A percentile compares a stretch with the other conserved stretches of the same genome.
Evolutionary conservation across 2,329 filamentous ascomycete species (phyloP).

Genomic region (Ophiostoma quercus): DNA sequence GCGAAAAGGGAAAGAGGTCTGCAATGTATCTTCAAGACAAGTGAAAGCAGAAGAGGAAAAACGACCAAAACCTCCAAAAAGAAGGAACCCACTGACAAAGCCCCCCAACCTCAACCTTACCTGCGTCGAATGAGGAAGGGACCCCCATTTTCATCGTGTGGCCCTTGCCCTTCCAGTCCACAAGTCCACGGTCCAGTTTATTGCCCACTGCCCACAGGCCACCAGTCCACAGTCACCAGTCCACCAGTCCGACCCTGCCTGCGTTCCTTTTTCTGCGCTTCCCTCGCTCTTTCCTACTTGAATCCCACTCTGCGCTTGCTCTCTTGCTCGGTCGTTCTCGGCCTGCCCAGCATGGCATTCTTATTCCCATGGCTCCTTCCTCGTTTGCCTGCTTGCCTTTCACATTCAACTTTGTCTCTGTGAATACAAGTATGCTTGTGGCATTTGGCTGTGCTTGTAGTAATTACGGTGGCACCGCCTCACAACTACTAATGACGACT

Average conservation of each 20-base stretch:
- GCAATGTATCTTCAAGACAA: constrained; percentile 8
- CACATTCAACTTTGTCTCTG: background rate
- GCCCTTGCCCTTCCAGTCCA: background rate
- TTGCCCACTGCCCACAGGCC: background rate
- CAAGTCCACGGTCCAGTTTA: background rate
- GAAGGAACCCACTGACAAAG: constrained; percentile 16
- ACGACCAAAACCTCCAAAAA: background rate
- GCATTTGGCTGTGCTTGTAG: background rate
- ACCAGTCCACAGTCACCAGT: too few relatives aligned
- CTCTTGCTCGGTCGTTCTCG: background rate
- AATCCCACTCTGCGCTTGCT: background rate
- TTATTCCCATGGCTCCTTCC: background rate
- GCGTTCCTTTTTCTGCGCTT: constrained; percentile 9
- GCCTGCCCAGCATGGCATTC: background rate
- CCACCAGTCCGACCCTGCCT: constrained; percentile 8
- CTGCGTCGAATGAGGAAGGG: constrained; percentile 15
- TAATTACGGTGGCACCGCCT: background rate
- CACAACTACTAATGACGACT: background rate
- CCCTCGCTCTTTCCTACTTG: constrained; percentile 9
- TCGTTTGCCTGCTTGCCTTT: background rate
- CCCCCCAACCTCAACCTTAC: constrained; percentile 16
- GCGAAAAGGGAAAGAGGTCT: background rate
- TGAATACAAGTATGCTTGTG: background rate
- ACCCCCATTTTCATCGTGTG: constrained; percentile 17
- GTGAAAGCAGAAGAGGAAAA: constrained; percentile 3